Conservation (phyloP, 345 rosid species). For the Populus euphratica region DNA sequence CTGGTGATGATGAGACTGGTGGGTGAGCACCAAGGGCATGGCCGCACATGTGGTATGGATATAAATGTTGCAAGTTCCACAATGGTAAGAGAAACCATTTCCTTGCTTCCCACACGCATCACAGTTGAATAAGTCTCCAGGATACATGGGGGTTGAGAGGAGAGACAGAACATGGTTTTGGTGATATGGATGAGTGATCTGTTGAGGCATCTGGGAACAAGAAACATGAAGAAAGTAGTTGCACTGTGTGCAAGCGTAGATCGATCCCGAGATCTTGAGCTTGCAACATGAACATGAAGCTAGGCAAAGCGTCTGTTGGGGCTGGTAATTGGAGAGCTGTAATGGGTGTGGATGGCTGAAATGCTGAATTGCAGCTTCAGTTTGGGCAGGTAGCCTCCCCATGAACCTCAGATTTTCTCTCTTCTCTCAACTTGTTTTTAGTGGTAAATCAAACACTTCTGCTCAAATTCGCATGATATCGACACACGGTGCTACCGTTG, state of each 20-base stretch:
- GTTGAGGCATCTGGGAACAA: slow-evolving; percentile 38
- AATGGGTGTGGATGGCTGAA: slow-evolving; percentile 50
- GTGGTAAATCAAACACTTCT: neutral
- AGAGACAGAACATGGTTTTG: slow-evolving; percentile 38
- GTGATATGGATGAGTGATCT: slow-evolving; percentile 43
- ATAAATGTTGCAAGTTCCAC: slow-evolving; percentile 37
- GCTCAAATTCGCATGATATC: neutral
- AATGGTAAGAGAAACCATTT: slow-evolving; percentile 45
- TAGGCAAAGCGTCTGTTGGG: slow-evolving; percentile 17
- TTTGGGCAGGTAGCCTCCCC: slow-evolving; percentile 21
- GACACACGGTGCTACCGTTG: neutral
- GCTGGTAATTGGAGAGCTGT: slow-evolving; percentile 21
- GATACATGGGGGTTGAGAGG: slow-evolving; percentile 26
- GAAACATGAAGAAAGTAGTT: slow-evolving; percentile 35
- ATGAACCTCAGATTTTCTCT: neutral
- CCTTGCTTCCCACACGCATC: slow-evolving; percentile 39
- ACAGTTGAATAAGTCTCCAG: slow-evolving; percentile 32
- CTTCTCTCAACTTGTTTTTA: neutral
- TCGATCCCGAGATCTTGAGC: slow-evolving; percentile 22
- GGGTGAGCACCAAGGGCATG: slow-evolving; percentile 33
- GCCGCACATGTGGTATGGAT: slow-evolving; percentile 44
- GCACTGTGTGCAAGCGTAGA: slow-evolving; percentile 36
- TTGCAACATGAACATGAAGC: slow-evolving; percentile 37
- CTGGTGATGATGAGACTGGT: slow-evolving; percentile 41
- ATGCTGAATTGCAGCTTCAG: slow-evolving; percentile 33